These are phyloP conservation scores for Geotrichum europaeum DNA, from an alignment of 1,139 yeast genomes.

Conservation along the genomic window DNA sequence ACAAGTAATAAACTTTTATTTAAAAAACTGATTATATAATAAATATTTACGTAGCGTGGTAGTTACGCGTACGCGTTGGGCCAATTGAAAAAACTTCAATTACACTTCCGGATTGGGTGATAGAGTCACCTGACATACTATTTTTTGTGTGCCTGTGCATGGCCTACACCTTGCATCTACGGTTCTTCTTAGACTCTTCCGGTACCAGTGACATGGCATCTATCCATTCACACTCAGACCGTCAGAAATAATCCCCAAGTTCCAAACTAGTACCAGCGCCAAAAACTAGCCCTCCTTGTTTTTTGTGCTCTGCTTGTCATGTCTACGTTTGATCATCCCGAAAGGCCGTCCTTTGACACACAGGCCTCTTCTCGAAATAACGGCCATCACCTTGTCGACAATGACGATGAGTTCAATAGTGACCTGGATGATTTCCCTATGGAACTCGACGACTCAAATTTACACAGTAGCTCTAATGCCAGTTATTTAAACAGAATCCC, in stretches of 20 bases:
- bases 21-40: background rate
- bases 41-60: background rate
- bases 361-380: background rate
- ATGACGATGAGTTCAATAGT: slow-evolving; percentile 2
- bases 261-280: background rate
- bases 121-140: background rate
- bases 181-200: background rate
- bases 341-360: background rate
- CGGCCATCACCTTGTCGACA: background rate
- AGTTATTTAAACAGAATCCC: background rate
- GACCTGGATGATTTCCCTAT: slow-evolving; percentile 1
- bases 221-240: background rate
- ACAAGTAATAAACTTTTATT: background rate
- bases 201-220: background rate
- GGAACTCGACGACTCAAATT: background rate
- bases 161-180: background rate
- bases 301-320: background rate
- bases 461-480: background rate
- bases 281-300: background rate
- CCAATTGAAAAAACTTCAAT: background rate
- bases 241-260: background rate
- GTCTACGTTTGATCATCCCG: background rate
- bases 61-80: background rate
- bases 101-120: background rate
- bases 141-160: background rate